Conservation (phyloP, 345 rosid species). For the Corchorus capsularis region DNA sequence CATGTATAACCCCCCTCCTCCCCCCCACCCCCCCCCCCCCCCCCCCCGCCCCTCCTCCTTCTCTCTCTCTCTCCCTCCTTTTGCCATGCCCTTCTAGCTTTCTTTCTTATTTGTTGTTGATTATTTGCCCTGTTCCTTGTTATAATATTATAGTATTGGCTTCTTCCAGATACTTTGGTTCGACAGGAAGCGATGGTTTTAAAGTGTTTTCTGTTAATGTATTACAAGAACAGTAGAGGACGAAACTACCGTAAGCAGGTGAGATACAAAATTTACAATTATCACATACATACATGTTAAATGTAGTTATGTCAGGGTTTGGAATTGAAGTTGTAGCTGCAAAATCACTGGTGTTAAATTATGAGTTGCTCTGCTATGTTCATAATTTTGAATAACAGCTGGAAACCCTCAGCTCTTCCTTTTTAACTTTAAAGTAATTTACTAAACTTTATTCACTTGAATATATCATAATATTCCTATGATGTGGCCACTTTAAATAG, state of each 20-base stretch:
- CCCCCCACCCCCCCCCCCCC: neutral
- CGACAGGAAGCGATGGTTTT: constrained; percentile 90
- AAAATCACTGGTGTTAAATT: no score
- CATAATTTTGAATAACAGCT: no score
- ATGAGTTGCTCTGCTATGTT: no score
- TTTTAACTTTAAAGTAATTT: neutral
- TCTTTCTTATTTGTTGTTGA: constrained; percentile 1
- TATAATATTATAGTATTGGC: constrained; percentile 15
- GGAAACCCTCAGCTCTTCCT: neutral
- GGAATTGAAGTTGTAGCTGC: no score
- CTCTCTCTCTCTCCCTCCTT: neutral
- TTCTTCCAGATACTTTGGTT: constrained; percentile 79
- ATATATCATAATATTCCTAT: no score
- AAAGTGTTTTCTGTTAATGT: constrained; percentile 84
- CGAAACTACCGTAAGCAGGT: constrained; percentile 96
- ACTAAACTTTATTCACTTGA: no score
- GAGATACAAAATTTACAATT: constrained; percentile 16
- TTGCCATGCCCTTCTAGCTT: neutral
- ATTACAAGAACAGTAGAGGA: constrained; percentile 95
- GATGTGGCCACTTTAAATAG: no score
- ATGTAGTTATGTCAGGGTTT: neutral
- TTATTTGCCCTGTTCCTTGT: constrained; percentile 21
- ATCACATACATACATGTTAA: neutral
- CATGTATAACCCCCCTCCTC: neutral
- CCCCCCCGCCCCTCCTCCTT: no score